Conservation (phyloP, 1,284 basidiomycete species). For the Flammula alnicola region DNA sequence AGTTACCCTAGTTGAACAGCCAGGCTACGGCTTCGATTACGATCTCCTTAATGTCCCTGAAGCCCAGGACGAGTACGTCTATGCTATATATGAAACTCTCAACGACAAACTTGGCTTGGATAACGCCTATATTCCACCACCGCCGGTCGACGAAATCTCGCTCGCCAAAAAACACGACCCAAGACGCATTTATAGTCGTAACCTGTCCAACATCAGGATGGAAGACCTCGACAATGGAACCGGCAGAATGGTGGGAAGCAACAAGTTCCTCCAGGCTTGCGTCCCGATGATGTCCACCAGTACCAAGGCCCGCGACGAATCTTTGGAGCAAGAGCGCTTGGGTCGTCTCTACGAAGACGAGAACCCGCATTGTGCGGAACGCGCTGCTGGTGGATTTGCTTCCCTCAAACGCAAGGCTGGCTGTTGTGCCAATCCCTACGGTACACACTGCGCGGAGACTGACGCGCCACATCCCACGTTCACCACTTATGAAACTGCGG, state of each 20-base stretch:
- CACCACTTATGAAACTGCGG: no score
- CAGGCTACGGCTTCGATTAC: background rate
- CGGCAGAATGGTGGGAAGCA: constrained; percentile 5
- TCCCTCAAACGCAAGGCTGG: no score
- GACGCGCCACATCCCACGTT: no score
- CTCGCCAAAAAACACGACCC: background rate
- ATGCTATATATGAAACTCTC: background rate
- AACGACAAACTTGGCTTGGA: constrained; percentile 5
- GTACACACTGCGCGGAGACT: no score
- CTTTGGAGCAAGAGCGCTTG: no score
- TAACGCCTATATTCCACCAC: constrained; percentile 1
- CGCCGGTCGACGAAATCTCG: background rate
- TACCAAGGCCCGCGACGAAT: no score
- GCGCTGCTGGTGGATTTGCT: no score
- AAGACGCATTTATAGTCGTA: background rate
- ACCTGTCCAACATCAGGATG: constrained; percentile 3
- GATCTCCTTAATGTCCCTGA: background rate
- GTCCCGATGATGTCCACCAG: no score
- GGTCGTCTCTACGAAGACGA: no score
- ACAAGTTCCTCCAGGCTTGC: background rate
- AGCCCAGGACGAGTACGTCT: background rate
- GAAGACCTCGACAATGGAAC: constrained; percentile 15
- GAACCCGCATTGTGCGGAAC: no score
- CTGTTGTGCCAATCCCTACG: no score
- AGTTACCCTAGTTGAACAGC: background rate